Conservation (phyloP, 768 basidiomycete genomes). For the Mrakia blollopis region DNA sequence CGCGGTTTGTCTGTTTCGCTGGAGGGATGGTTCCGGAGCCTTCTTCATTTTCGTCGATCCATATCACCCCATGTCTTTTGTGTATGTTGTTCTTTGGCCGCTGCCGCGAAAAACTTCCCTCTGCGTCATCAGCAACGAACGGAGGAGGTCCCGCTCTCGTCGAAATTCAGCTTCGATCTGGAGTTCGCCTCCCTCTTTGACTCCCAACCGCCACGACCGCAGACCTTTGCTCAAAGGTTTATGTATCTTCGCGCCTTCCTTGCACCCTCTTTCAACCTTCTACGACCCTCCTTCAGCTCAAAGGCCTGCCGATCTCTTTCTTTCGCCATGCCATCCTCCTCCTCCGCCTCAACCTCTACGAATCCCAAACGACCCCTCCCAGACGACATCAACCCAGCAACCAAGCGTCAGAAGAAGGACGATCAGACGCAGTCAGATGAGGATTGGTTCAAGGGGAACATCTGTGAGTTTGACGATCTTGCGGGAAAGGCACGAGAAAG, state of each 20-base stretch:
- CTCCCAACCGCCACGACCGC: background rate
- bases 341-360: background rate
- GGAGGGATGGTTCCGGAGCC: no score
- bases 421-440: conserved; percentile 17
- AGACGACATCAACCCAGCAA: conserved; percentile 13
- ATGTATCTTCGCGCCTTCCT: conserved; percentile 1
- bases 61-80: no score
- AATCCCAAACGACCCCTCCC: conserved; percentile 24
- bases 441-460: conserved; percentile 30
- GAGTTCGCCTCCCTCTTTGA: background rate
- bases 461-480: conserved; percentile 17
- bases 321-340: background rate
- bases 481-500: background rate
- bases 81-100: no score
- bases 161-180: conserved; percentile 5
- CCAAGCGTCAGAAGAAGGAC: conserved; percentile 24
- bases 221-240: background rate
- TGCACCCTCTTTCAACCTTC: background rate
- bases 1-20: no score
- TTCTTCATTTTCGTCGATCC: no score
- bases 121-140: no score
- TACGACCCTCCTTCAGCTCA: background rate
- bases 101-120: no score
- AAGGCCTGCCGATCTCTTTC: background rate
- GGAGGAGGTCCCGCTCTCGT: background rate